phyloP scores from a whole-genome alignment of 805 yeast species.

The Cyberlindnera euphorbiiphila region DNA sequence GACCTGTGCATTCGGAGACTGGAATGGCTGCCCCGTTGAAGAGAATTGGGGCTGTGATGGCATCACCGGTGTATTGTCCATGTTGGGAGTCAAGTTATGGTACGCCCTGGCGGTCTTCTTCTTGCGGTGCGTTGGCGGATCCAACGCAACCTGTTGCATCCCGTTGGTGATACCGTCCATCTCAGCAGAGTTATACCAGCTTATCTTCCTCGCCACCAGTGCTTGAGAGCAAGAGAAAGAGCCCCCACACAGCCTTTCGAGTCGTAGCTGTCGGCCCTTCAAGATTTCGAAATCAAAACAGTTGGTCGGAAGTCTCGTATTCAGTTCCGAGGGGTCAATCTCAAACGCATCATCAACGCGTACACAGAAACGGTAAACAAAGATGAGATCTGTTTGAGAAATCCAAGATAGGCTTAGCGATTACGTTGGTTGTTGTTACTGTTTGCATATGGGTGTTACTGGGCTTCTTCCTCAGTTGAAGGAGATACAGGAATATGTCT shows the following conservation, averaged over 20 bases:
- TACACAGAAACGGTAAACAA: conserved; percentile 4
- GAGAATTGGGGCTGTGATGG: conserved; percentile 2
- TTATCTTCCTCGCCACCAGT: not conserved
- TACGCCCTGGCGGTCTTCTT: conserved; percentile 27
- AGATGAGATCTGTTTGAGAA: not conserved
- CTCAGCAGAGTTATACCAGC: conserved; percentile 1
- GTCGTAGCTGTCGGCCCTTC: no score
- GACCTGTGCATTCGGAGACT: no score
- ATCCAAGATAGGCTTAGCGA: no score
- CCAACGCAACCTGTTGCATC: conserved; percentile 10
- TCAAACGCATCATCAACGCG: no score
- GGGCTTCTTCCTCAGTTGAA: conserved; percentile 80
- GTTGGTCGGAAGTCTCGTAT: no score
- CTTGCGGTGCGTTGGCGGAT: conserved; percentile 15
- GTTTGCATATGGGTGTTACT: conserved; percentile 84
- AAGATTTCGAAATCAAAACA: no score
- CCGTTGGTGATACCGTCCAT: conserved; percentile 15
- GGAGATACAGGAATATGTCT: conserved; percentile 59
- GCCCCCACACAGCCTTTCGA: no score
- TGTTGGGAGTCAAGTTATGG: conserved; percentile 16
- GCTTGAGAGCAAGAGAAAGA: not conserved
- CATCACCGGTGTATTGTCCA: not conserved
- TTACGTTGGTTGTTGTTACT: no score
- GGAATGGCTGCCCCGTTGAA: not conserved
- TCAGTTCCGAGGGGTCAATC: no score